A percentile compares a stretch with the other conserved stretches of the same genome.
Conservation (phyloP, 305 asterid species). For the Stenogyne calaminthoides region DNA sequence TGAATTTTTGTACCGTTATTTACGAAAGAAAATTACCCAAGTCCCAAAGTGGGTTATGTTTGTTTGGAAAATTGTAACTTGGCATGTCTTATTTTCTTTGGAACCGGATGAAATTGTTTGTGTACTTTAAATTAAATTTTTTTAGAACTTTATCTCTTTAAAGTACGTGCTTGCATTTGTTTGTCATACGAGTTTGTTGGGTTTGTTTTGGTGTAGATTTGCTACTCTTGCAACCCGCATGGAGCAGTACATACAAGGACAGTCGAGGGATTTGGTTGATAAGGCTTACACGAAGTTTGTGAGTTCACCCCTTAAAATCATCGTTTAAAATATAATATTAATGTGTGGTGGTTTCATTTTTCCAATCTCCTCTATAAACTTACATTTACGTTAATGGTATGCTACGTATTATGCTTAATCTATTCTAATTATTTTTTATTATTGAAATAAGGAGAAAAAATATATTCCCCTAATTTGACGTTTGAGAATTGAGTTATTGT, state of each 20-base stretch:
- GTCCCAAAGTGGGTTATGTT: neutral
- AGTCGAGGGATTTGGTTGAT: constrained; percentile 98
- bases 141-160: constrained; percentile 11
- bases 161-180: constrained; percentile 17
- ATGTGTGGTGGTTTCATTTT: constrained; percentile 6
- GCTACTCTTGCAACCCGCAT: constrained; percentile 97
- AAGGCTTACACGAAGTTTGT: constrained; percentile 93
- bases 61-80: neutral
- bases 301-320: constrained; percentile 39
- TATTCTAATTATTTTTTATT: constrained; percentile 7
- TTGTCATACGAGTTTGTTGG: constrained; percentile 31
- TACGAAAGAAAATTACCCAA: neutral
- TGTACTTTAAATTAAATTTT: neutral
- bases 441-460: neutral
- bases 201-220: constrained; percentile 59
- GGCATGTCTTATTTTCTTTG: neutral
- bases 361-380: neutral
- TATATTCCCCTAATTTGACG: neutral
- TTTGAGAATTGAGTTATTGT: constrained; percentile 6
- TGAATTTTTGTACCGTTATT: neutral
- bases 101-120: neutral
- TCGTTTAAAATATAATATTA: neutral
- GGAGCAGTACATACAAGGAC: constrained; percentile 99
- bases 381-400: neutral
- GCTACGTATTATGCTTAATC: constrained; percentile 11